Evolutionary conservation across 768 basidiomycete genomes (phyloP).

Genomic region (Tricholomella constricta): DNA sequence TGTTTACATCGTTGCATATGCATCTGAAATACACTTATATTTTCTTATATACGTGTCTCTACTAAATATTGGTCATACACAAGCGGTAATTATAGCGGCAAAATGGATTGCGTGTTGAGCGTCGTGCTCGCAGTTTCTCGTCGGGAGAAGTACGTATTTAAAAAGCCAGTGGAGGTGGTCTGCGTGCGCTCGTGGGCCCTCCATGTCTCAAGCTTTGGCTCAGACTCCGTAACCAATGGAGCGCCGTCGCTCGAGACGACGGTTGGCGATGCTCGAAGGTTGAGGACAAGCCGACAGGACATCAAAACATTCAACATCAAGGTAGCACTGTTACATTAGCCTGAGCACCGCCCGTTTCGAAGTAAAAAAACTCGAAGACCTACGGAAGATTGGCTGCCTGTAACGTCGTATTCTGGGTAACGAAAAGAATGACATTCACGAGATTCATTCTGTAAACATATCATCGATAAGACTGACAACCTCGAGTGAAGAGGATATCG

Average conservation of each 20-base stretch:
- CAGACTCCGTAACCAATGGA: neutral
- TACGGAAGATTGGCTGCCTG: constrained; percentile 26
- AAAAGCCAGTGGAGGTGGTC: no score
- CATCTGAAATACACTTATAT: no score
- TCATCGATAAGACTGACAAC: neutral
- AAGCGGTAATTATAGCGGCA: no score
- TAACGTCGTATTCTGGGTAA: constrained; percentile 14
- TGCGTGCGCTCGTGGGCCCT: neutral
- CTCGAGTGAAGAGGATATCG: neutral
- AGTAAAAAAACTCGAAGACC: neutral
- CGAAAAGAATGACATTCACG: constrained; percentile 23
- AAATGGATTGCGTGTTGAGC: neutral
- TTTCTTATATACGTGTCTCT: no score
- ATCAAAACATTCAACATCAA: constrained; percentile 24
- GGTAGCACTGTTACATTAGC: constrained; percentile 17
- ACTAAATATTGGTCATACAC: no score
- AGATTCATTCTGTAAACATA: constrained; percentile 22
- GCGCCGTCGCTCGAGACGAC: neutral
- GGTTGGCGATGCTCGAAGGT: constrained; percentile 15
- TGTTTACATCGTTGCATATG: no score
- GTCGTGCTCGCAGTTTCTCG: constrained; percentile 5
- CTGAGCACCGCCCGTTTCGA: neutral
- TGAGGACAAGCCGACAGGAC: constrained; percentile 25
- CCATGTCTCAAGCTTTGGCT: neutral
- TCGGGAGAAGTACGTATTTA: neutral